Evolutionary conservation across 129 eudicot species (phyloP).

Genomic region (Smallanthus sonchifolius): DNA sequence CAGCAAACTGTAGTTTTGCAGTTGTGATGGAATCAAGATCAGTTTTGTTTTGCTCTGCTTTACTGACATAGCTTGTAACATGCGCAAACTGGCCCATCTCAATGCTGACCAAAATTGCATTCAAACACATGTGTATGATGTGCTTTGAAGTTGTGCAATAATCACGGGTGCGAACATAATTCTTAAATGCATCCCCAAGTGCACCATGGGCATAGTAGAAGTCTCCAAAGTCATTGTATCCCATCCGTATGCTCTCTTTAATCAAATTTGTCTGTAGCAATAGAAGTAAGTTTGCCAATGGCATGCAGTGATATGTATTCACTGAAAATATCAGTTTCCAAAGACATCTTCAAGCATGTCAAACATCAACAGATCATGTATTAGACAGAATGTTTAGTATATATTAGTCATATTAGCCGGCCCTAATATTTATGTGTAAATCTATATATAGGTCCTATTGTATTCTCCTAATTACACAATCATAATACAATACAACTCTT

Average conservation of each 20-base stretch:
- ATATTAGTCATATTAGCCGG: too few species aligned
- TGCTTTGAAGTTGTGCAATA: constrained; percentile 94
- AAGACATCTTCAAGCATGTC: constrained; percentile 5
- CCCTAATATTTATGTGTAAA: too few species aligned
- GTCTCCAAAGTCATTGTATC: constrained; percentile 98
- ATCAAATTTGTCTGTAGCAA: constrained; percentile 78
- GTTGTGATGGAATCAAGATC: constrained; percentile 58
- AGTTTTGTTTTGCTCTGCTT: constrained; percentile 77
- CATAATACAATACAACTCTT: too few species aligned
- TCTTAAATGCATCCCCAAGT: constrained; percentile 95
- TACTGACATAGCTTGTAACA: constrained; percentile 86
- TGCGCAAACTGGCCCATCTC: constrained; percentile 97
- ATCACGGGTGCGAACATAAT: constrained; percentile 93
- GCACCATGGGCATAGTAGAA: constrained; percentile 87
- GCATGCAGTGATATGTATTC: not conserved
- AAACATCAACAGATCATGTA: not conserved
- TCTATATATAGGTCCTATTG: too few species aligned
- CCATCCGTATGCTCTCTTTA: constrained; percentile 98
- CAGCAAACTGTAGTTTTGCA: constrained; percentile 85
- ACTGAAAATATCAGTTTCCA: not conserved
- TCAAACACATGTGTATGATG: constrained; percentile 80
- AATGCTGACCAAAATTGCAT: constrained; percentile 95
- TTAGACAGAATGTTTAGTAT: too few species aligned
- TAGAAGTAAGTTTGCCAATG: constrained; percentile 5
- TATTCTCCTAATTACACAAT: too few species aligned